Base-by-base conservation (phyloP, 23 red algal genomes). In the Gracilaria caudata region DNA sequence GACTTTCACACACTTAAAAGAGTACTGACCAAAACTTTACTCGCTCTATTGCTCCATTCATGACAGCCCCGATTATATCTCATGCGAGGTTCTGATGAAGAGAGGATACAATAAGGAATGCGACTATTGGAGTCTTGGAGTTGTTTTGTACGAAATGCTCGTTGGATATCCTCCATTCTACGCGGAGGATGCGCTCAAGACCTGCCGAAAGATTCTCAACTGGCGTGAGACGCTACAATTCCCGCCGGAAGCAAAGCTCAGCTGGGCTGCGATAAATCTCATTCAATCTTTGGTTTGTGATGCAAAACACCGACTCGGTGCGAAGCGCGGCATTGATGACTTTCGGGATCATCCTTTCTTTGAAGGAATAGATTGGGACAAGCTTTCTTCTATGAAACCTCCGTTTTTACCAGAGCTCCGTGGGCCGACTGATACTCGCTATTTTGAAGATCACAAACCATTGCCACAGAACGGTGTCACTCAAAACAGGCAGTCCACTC, bases 121-220 rank as follows among this genome's bases (percentile, higher is more conserved):
- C 58, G 97, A 99, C 83, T 99, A 92, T 55, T 99, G 97, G 97
- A 93, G 88, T 79, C 90, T 99, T 17, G 97, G 97, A 0, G 93
- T 99, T 36, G 93, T 99, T 25, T 32, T 99, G 14, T 99, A 81
- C 77, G 97, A 99, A 79, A 99, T 96, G 93, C 89, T 99, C 8
- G 86, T 94, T 40, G 97, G 97, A 0, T 99, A 95, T 86, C 97
- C 97, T n/a, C 92, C 97, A 0, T 99, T 99, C 68, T 99, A 99
- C 38, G 93, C 97, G 17, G 97, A 99, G 30, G 93, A 90, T 78
- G 88, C 97, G 25, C 71, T 99, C 32, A 92, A 96, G 73, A 99
- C 97, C 41, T 99, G 97, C 71, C 74, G 92, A 21, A 99, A 99
- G 75, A 99, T 99, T 56, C 70, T 99, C 38, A 95, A 95, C 35